These are phyloP conservation scores for Rhinocladiella mackenziei DNA, from an alignment of 2,329 filamentous ascomycete species.

Conservation along the genomic window DNA sequence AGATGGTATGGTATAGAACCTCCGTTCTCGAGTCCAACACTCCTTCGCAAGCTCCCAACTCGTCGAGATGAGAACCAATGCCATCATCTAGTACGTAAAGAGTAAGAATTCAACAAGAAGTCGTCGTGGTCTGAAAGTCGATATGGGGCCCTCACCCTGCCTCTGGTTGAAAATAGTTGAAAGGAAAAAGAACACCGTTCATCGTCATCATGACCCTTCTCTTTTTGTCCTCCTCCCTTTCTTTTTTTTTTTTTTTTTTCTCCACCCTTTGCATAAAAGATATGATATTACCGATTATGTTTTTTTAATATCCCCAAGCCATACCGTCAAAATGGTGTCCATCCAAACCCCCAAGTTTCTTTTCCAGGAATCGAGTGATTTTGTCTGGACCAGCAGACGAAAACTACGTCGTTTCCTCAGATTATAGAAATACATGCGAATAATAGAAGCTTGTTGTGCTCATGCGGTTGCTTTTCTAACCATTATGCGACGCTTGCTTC, in stretches of 20 bases:
- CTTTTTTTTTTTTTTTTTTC: background rate
- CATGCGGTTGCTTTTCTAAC: constrained; percentile 1
- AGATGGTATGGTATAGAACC: too few species aligned
- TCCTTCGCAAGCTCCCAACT: too few species aligned
- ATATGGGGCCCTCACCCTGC: too few species aligned
- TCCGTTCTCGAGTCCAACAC: too few species aligned
- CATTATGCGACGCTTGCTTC: constrained; percentile 3
- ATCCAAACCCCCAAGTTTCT: background rate
- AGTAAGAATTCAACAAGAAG: too few species aligned
- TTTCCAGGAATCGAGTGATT: background rate
- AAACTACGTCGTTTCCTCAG: constrained; percentile 1
- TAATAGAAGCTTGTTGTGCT: constrained; percentile 1
- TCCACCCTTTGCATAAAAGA: background rate
- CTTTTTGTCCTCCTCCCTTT: background rate
- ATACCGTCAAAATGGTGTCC: background rate
- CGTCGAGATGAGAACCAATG: too few species aligned
- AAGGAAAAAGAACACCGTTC: too few species aligned
- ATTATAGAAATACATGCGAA: constrained; percentile 19
- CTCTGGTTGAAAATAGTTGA: too few species aligned
- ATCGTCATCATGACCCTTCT: background rate
- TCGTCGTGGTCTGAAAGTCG: too few species aligned
- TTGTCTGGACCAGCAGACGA: constrained; percentile 16
- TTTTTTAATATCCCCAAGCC: background rate
- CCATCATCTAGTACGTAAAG: too few species aligned
- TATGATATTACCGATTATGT: background rate